Evolutionary conservation across 768 basidiomycete genomes (phyloP), one percentile per base, ranked within the genome.

Genomic region (Suillus spraguei): DNA sequence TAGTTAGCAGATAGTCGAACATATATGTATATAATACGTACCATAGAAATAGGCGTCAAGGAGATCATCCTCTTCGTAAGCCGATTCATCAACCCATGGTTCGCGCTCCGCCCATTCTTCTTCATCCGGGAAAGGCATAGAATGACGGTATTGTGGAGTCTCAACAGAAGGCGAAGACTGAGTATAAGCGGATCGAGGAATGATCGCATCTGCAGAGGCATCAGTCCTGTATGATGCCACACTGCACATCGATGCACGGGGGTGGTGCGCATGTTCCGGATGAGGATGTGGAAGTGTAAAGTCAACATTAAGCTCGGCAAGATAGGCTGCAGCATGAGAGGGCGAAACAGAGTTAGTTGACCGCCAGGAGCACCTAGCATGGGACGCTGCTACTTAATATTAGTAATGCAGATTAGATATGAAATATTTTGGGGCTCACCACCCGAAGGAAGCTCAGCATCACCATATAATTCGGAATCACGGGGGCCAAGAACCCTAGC

Each of bases 201-300:
- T 77, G 55, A 89, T 76, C 13, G 84, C 87, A 35, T 89, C 85
- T 2, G 82, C 82, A 5, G 88, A 88, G 46, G 78, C 75, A 39
- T 82, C 82, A 0, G 87, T 86, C 77, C 84, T 78, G 63, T 87
- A 73, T 0, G 87, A 87, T 33, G 82, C 81, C 58, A 88, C 73
- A 66, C 86, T 88, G 53, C 79, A 80, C 59, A 82, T 75, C 5
- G 87, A 88, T 35, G 75, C 75, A 42, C 79, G 73, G 28, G 71
- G 69, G 17, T 44, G 60, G 24, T 24, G 59, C 11, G 65, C 64
- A 49, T 63, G 53, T 39, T 67, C 71, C 11, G 71, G 66, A 9
- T 66, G 61, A 13, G 69, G 70, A 47, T 61, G 69, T 32, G 68
- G 68, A 44, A 75, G 61, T 36, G 68, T 65, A 39, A 77, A 70